These are phyloP conservation scores for Boletus rubroflammeus DNA, from an alignment of 768 basidiomycete genomes.

Conservation along the genomic window DNA sequence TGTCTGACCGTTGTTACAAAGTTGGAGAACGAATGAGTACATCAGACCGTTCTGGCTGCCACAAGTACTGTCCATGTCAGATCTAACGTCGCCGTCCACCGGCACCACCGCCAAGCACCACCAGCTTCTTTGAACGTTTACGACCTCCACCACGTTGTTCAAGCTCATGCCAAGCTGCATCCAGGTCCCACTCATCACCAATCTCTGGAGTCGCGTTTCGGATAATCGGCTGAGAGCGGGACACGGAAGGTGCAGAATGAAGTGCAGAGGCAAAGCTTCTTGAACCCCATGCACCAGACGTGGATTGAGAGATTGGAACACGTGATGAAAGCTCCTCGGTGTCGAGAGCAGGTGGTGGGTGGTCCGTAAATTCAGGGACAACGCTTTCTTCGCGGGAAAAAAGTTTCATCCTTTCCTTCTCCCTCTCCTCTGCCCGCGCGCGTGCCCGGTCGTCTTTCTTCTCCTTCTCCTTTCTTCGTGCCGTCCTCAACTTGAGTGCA, in stretches of 20 bases:
- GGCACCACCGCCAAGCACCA: slow-evolving; percentile 68
- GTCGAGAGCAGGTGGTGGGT: slow-evolving; percentile 7
- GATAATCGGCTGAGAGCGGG: slow-evolving; percentile 41
- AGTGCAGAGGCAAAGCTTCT: slow-evolving; percentile 81
- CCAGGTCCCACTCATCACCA: slow-evolving; percentile 73
- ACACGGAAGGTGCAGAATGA: slow-evolving; percentile 46
- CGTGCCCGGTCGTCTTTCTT: slow-evolving; percentile 86
- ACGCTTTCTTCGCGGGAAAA: slow-evolving; percentile 20
- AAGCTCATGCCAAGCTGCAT: slow-evolving; percentile 77
- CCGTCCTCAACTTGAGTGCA: slow-evolving; percentile 69
- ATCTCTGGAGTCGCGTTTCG: slow-evolving; percentile 28
- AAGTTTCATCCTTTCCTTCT: slow-evolving; percentile 50
- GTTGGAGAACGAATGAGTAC: slow-evolving; percentile 1
- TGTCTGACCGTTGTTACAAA: slow-evolving; percentile 14
- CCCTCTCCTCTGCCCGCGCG: slow-evolving; percentile 70
- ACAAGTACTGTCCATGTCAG: not conserved
- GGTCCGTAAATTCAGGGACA: slow-evolving; percentile 4
- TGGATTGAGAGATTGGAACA: slow-evolving; percentile 9
- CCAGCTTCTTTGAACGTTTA: slow-evolving; percentile 60
- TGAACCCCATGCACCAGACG: slow-evolving; percentile 69
- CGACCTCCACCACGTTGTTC: slow-evolving; percentile 56
- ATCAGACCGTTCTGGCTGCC: not conserved
- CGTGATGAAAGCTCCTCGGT: slow-evolving; percentile 11
- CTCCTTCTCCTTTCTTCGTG: slow-evolving; percentile 75
- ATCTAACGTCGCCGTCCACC: slow-evolving; percentile 46